Base-by-base conservation (phyloP, 2,329 filamentous ascomycete genomes). In the Leptographium procerum region DNA sequence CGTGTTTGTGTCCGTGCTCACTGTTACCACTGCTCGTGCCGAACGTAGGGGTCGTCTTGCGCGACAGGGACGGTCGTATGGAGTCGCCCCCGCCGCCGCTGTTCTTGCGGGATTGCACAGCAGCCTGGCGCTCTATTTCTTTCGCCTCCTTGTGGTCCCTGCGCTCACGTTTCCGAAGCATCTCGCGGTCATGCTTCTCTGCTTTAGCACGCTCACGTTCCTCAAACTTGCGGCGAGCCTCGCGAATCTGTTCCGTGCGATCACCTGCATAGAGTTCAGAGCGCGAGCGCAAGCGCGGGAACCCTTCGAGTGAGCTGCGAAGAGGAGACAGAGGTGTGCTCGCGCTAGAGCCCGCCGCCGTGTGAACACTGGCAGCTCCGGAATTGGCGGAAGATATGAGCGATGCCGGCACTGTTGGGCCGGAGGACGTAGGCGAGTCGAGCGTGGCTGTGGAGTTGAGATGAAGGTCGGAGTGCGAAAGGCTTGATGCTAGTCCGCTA, bases 211-310 rank as follows among this genome's bases (percentile, higher is more conserved):
- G 75, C 68, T 86, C 82, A 66, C 80, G 82, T 66, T 83, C 79
- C 66, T 84, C 77, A 61, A 85, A 86, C 65, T 81, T 83, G 64
- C 80, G 80, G 57, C 83, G 81, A 4, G 82, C 83, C 65, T 80
- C 78, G 51, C 80, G 77, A 36, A 86, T 79, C 48, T 82, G 79
- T 61, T 84, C 81, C 55, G 77, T 72, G 31, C 80, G 79, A 1
- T 74, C 74, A 14, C 72, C 75, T 7, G 78, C 76, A 65, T 84
- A 80, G 19, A 84, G 52, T 62, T 85, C 82, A 47, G 81, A 83
- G 61, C 80, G 79, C 54, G 79, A 80, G 62, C 83, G 81, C 6
- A 85, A 70, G 55, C 83, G 82, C 4, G 70, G 70, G 63, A 85
- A 84, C 28, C 76, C 76, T 60, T 86, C 83, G 53, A 86, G 74